These are phyloP conservation scores for Xerocomellus amylosporus DNA, from an alignment of 768 basidiomycete genomes.

Conservation along the genomic window DNA sequence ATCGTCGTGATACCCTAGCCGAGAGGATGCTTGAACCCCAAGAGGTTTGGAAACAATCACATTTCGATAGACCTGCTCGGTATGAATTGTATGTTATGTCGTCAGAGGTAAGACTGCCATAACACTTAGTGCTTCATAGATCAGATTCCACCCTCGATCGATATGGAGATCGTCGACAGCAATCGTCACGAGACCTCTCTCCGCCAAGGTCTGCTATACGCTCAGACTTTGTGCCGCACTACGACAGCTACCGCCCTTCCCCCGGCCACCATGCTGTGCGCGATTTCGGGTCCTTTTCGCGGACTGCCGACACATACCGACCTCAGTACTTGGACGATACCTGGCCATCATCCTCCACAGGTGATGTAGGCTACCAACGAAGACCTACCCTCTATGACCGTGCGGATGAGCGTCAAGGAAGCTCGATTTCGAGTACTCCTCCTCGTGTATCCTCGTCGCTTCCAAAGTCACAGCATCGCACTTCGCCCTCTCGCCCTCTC, in stretches of 20 bases:
- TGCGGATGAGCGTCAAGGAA: conserved; percentile 25
- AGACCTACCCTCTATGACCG: conserved; percentile 24
- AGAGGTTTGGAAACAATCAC: conserved; percentile 64
- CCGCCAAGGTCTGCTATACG: conserved; percentile 35
- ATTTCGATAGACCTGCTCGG: conserved; percentile 43
- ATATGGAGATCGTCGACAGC: conserved; percentile 36
- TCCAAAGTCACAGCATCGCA: conserved; percentile 17
- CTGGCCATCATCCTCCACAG: conserved; percentile 29
- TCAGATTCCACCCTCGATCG: conserved; percentile 33
- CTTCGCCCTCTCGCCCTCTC: conserved; percentile 24
- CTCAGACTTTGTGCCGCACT: conserved; percentile 34
- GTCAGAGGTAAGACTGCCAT: conserved; percentile 22
- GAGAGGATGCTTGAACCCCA: conserved; percentile 72
- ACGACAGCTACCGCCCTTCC: conserved; percentile 52
- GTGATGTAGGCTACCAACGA: conserved; percentile 28
- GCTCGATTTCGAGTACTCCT: conserved; percentile 35
- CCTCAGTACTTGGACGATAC: conserved; percentile 42
- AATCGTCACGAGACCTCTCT: conserved; percentile 33
- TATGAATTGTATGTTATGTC: conserved; percentile 40
- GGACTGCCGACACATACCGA: conserved; percentile 50
- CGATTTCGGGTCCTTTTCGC: conserved; percentile 37
- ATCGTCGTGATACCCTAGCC: conserved; percentile 38
- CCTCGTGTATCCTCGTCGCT: conserved; percentile 22
- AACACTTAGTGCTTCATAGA: conserved; percentile 20
- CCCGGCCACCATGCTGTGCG: conserved; percentile 35